phyloP scores from a whole-genome alignment of 805 yeast genomes.

The Starmerella lactis-condensi region DNA sequence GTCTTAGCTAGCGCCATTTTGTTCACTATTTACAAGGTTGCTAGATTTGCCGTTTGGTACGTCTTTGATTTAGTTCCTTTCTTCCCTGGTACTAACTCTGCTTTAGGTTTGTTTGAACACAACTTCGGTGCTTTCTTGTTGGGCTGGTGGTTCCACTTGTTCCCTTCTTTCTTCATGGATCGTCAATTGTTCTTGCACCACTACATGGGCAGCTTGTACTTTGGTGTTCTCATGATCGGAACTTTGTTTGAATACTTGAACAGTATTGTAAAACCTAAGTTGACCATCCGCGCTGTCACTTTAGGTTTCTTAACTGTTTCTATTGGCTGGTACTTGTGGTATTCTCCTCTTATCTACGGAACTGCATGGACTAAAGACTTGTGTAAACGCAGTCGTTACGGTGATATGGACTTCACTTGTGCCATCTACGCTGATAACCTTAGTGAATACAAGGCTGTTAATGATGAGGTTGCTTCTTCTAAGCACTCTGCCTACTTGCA shows the following conservation, averaged over 20 bases:
- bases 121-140: slow-evolving; percentile 28
- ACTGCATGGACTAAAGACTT: slow-evolving; percentile 53
- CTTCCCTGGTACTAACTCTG: slow-evolving; percentile 14
- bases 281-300: slow-evolving; percentile 24
- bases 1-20: slow-evolving; percentile 23
- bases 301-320: slow-evolving; percentile 33
- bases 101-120: slow-evolving; percentile 20
- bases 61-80: slow-evolving; percentile 1
- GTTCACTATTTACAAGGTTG: slow-evolving; percentile 17
- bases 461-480: slow-evolving; percentile 10
- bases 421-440: slow-evolving; percentile 27
- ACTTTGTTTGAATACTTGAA: slow-evolving; percentile 29
- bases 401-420: slow-evolving; percentile 87
- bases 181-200: slow-evolving; percentile 89
- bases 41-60: slow-evolving; percentile 24
- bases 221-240: slow-evolving; percentile 62
- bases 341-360: slow-evolving; percentile 64
- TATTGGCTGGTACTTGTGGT: slow-evolving; percentile 36
- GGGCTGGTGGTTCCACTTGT: slow-evolving; percentile 41
- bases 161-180: slow-evolving; percentile 62
- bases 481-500: slow-evolving; percentile 12
- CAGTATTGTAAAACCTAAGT: slow-evolving; percentile 10
- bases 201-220: slow-evolving; percentile 80
- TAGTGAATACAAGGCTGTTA: slow-evolving; percentile 17
- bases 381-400: slow-evolving; percentile 44